Conservation (phyloP, 2,329 filamentous ascomycete species). For the Ophiostoma piceae region DNA sequence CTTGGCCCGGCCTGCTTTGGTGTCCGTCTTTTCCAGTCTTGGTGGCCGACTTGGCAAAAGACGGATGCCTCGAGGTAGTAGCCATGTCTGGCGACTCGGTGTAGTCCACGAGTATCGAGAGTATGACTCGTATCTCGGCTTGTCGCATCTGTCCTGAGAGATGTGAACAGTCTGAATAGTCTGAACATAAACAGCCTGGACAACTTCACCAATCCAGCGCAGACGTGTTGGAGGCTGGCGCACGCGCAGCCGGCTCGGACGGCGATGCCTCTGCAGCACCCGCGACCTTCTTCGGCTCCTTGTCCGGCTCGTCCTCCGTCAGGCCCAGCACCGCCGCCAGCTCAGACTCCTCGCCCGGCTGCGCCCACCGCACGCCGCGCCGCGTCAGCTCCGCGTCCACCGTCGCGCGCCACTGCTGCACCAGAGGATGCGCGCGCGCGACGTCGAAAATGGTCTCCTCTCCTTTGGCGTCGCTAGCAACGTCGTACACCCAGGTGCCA, state of each 20-base stretch:
- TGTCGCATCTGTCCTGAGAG: background rate
- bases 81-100: background rate
- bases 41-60: background rate
- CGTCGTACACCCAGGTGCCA: constrained; percentile 64
- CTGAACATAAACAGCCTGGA: background rate
- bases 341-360: constrained; percentile 16
- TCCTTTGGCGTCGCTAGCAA: constrained; percentile 38
- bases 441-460: constrained; percentile 56
- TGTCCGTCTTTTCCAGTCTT: background rate
- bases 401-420: constrained; percentile 55
- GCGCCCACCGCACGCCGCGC: constrained; percentile 23
- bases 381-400: constrained; percentile 40
- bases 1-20: background rate
- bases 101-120: background rate
- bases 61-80: no score
- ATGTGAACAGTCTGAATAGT: background rate
- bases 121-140: background rate
- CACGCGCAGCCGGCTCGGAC: background rate
- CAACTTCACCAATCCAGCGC: constrained; percentile 22
- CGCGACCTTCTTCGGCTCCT: background rate
- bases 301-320: constrained; percentile 16
- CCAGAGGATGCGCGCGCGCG: constrained; percentile 61
- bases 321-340: constrained; percentile 24
- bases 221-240: constrained; percentile 16
- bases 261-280: background rate